Conservation (phyloP, 202 grass and related monocot genomes). For the Zoysia matrella region DNA sequence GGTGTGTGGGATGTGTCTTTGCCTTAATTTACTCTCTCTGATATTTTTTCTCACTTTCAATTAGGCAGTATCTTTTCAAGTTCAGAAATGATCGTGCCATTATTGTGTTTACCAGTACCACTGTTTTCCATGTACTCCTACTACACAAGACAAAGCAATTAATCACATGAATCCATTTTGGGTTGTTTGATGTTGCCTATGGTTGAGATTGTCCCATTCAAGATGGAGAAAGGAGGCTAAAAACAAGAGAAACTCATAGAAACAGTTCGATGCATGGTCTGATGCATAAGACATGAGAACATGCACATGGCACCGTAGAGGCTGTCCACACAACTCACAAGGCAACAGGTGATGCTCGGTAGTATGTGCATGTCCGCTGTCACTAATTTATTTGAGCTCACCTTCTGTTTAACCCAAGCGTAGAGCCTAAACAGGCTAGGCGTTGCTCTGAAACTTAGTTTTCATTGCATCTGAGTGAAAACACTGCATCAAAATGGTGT, state of each 20-base stretch:
- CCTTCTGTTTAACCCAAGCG: conserved; percentile 31
- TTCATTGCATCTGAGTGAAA: conserved; percentile 5
- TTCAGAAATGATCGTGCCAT: conserved; percentile 29
- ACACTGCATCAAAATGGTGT: no score
- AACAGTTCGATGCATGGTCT: conserved; percentile 46
- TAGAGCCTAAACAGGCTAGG: no score
- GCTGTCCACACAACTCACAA: conserved; percentile 34
- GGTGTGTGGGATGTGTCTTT: conserved; percentile 28
- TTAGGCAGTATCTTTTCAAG: background rate
- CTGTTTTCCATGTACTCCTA: no score
- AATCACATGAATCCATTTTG: conserved; percentile 23
- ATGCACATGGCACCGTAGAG: conserved; percentile 38
- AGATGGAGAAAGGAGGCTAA: conserved; percentile 23
- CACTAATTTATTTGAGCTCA: conserved; percentile 32
- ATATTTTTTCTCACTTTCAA: background rate
- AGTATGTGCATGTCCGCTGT: conserved; percentile 44
- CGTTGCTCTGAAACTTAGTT: no score
- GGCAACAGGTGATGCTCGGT: conserved; percentile 23
- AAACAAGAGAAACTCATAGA: background rate
- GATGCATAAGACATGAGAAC: conserved; percentile 31
- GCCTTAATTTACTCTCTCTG: conserved; percentile 24
- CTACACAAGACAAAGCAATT: background rate
- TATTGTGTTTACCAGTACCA: background rate
- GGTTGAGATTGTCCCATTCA: conserved; percentile 5
- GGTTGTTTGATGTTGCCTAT: background rate